A percentile compares a stretch with the other conserved stretches of the same genome.
Evolutionary conservation across 2,329 filamentous ascomycete species (phyloP).

Genomic region (Fusarium nelsonii): DNA sequence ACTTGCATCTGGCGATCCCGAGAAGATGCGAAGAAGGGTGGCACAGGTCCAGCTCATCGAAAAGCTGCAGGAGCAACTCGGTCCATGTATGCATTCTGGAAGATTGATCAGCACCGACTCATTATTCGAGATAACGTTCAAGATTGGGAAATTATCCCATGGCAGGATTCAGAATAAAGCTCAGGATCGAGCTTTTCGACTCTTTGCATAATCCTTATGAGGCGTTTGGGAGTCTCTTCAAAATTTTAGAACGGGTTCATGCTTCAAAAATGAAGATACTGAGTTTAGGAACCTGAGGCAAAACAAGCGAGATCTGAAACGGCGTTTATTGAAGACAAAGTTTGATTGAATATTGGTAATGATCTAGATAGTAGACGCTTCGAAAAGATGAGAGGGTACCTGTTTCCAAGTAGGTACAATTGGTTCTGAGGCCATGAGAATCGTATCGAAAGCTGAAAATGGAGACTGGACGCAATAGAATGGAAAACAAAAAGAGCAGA

Average conservation of each 20-base stretch:
- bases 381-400: not conserved
- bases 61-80: conserved; percentile 75
- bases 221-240: conserved; percentile 8
- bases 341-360: not conserved
- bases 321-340: conserved; percentile 24
- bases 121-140: conserved; percentile 74
- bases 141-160: conserved; percentile 73
- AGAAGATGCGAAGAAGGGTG: conserved; percentile 70
- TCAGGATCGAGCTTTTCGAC: not conserved
- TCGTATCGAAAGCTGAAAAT: not conserved
- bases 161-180: conserved; percentile 55
- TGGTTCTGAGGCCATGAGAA: not conserved
- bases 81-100: conserved; percentile 74
- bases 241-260: not conserved
- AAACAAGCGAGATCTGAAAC: not conserved
- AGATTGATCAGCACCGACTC: conserved; percentile 77
- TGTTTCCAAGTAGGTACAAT: not conserved
- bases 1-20: conserved; percentile 78
- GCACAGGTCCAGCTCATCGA: conserved; percentile 69
- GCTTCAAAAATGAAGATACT: not conserved
- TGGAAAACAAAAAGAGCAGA: not conserved
- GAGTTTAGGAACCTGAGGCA: not conserved
- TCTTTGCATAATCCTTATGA: not conserved
- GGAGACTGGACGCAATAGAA: not conserved
- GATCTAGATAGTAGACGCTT: not conserved